Base-by-base conservation (phyloP, 2,329 filamentous ascomycete genomes). In the Neonectria punicea region DNA sequence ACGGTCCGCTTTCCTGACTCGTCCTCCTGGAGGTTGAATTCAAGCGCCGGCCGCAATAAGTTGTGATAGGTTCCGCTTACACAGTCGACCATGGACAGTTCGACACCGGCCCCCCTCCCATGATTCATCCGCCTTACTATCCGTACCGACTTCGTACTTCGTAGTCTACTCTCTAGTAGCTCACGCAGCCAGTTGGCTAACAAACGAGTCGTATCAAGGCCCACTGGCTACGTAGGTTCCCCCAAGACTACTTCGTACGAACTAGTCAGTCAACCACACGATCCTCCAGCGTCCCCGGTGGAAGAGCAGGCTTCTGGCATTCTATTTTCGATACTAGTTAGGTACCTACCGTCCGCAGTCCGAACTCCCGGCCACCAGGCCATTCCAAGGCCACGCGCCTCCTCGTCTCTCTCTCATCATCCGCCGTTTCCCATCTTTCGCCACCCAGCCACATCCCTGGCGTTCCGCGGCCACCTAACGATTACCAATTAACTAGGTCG, bases 241-340 rank as follows among this genome's bases (percentile, higher is more conserved):
- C 16, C 28, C 49, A 16, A 28, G 28, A 18, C 46, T 50, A 6
- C 25, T 25, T 25, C 25, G 25, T 25, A 32, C 49, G n/a, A 30
- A 50, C 55, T 63, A 63, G 44, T 36, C 2, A 7, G 14, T 14
- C 10, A 20, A 51, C 25, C 32, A 51, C 51, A 36, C 56, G 58
- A 55, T 36, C 51, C 36, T 39, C 36, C 36, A 36, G 25, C 25
- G n/a, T 46, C 41, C 58, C 44, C 51, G 46, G 46, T 39, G 62
- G 58, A 53, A 56, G 57, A 53, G 41, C 53, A 43, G 57, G 57
- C 25, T 65, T 53, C 28, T 64, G 44, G 44, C 46, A 57, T 53
- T 49, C 51, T 65, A 57, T 65, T 53, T 58, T 51, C 53, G 53
- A 54, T 53, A 25, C 25, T 25, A 25, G 25, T 25, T 25, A 14